Conservation (phyloP, 225 moss, liverwort and hornwort species). For the Antitrichia curtipendula region DNA sequence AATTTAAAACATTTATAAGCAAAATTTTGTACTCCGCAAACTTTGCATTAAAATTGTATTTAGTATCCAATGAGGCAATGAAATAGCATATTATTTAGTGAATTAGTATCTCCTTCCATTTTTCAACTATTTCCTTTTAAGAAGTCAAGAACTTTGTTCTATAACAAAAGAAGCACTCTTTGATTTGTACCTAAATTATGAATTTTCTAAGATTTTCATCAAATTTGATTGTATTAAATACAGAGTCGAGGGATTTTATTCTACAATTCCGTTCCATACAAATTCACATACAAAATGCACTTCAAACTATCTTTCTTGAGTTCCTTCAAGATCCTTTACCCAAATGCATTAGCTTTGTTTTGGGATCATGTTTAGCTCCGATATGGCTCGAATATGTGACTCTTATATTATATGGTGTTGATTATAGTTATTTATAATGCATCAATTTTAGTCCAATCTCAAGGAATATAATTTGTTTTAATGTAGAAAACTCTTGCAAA, state of each 20-base stretch:
- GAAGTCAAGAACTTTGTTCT: background rate
- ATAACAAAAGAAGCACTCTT: background rate
- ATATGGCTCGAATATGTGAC: rapidly evolving
- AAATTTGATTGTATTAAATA: background rate
- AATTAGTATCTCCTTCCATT: background rate
- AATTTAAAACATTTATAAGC: background rate
- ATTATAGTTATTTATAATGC: background rate
- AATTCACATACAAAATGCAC: background rate
- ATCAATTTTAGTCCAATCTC: background rate
- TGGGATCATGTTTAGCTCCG: rapidly evolving
- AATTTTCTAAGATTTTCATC: background rate
- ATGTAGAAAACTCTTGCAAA: too few relatives aligned
- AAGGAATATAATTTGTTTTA: too few relatives aligned
- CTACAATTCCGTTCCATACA: background rate
- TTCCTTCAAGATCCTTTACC: background rate
- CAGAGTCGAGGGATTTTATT: background rate
- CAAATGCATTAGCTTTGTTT: background rate
- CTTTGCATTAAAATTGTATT: background rate
- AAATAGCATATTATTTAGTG: background rate
- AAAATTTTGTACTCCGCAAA: background rate
- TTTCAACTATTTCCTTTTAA: background rate
- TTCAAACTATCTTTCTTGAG: background rate
- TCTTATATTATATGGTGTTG: too few relatives aligned
- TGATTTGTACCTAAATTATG: background rate
- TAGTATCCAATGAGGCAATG: too few relatives aligned